Evolutionary conservation across 345 rosid genomes (phyloP), one percentile per base, ranked within the genome.

Genomic region (Carallia pectinifolia): DNA sequence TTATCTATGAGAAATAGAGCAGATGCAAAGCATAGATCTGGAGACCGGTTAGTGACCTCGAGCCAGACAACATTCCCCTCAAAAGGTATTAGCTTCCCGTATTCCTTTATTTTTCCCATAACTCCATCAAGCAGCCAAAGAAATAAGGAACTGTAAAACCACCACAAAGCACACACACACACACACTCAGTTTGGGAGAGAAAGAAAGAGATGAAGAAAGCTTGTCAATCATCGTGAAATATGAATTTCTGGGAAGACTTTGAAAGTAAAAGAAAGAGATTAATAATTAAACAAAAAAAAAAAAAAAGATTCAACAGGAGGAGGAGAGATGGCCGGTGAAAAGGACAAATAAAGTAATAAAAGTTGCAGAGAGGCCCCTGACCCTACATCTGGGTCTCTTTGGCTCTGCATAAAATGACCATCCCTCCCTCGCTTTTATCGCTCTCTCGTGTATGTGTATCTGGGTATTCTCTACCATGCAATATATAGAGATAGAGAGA

Each of bases 41-140:
- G 5, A 55, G 30, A 23, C 59, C 59, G 71, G 75, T 75, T 79
- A 69, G 75, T 78, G 89, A 75, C 93, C 90, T 86, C 97, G 97
- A 81, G 93, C 96, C 97, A 86, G 96, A 89, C 93, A 89, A 88
- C 93, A 89, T 78, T 86, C 95, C 97, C 91, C 97, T 82, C 95
- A 89, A 88, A 85, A 82, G 81, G 77, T 62, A 79, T 58, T 18
- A 74, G 80, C 89, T 80, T 83, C 83, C 83, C 17, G 6, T 65
- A 27, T 54, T 38, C 6, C 2, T 48, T 62, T 18, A 17, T 6
- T 50, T 56, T 71, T 58, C 18, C 18, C 31, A 23, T 60, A 53
- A 10, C 31, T 19, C 1, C 33, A 50, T 19, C 53, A 44, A 13
- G 50, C 2, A 44, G 16, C 50, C 50, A 4, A 3, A 10, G 16